Evolutionary conservation across 176 grass and related monocot genomes (phyloP).

Genomic region (Hsuehochloa calcarea): DNA sequence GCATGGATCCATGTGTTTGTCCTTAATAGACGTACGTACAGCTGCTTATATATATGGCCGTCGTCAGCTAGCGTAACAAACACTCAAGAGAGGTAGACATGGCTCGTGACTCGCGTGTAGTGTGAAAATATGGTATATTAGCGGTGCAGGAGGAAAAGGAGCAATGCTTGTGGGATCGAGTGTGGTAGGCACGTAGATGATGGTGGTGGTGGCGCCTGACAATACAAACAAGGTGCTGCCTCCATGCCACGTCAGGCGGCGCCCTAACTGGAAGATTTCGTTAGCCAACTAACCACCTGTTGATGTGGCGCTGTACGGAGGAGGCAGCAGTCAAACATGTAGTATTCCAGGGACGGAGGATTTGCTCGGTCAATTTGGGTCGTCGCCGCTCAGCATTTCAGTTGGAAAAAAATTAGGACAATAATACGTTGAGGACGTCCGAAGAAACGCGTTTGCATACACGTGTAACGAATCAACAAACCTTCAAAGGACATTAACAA

Average conservation of each 20-base stretch:
- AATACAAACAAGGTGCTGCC: neutral
- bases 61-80: neutral
- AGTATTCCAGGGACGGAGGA: neutral
- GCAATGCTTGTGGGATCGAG: neutral
- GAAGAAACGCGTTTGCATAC: too few relatives aligned
- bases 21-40: neutral
- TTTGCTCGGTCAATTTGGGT: too few relatives aligned
- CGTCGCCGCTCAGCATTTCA: too few relatives aligned
- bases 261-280: neutral
- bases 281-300: slow-evolving; percentile 9
- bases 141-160: too few relatives aligned
- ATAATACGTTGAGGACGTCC: too few relatives aligned
- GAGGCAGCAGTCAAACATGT: neutral
- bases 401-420: too few relatives aligned
- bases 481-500: too few relatives aligned
- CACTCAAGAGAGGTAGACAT: neutral
- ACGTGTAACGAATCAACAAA: too few relatives aligned
- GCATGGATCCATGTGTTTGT: neutral
- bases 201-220: neutral
- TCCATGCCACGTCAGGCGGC: neutral
- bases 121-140: too few relatives aligned
- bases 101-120: too few relatives aligned
- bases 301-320: neutral
- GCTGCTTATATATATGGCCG: neutral
- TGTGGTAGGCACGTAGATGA: neutral